These are phyloP conservation scores for Colletotrichum sp. DNA, from an alignment of 2,329 filamentous ascomycete genomes.

Conservation along the genomic window DNA sequence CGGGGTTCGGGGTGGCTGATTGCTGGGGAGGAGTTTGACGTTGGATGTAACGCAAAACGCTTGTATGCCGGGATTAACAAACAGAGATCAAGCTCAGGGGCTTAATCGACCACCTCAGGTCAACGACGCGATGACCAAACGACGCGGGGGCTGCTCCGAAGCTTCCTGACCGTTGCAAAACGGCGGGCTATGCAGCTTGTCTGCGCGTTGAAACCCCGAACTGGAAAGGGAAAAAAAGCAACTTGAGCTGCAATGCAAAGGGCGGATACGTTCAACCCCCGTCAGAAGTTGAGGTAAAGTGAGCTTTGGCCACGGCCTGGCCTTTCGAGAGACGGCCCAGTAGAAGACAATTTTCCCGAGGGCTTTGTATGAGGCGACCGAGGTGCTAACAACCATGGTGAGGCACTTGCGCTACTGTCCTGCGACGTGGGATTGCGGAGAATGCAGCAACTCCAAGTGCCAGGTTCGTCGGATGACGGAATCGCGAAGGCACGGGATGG, in stretches of 20 bases:
- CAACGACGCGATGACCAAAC: not conserved
- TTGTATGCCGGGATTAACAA: not conserved
- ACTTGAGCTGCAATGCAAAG: not conserved
- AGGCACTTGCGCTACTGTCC: slow-evolving; percentile 16
- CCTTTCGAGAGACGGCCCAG: not conserved
- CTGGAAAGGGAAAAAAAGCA: not conserved
- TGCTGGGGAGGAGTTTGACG: not conserved
- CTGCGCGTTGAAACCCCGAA: not conserved
- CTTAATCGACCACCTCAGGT: not conserved
- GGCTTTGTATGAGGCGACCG: not conserved
- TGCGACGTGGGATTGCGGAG: slow-evolving; percentile 5
- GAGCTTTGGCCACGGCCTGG: not conserved
- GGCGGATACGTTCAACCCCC: not conserved
- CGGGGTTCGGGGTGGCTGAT: not conserved
- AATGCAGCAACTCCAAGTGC: not conserved
- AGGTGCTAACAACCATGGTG: not conserved
- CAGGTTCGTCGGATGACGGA: slow-evolving; percentile 1
- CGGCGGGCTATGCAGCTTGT: not conserved
- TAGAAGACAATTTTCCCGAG: not conserved
- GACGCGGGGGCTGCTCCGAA: not conserved
- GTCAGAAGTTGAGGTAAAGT: not conserved
- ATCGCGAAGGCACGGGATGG: not conserved
- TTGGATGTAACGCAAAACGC: not conserved
- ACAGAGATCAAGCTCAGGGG: not conserved
- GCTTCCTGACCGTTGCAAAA: not conserved